Base-by-base conservation (phyloP, 2,329 filamentous ascomycete species). In the Aureobasidium vineae region DNA sequence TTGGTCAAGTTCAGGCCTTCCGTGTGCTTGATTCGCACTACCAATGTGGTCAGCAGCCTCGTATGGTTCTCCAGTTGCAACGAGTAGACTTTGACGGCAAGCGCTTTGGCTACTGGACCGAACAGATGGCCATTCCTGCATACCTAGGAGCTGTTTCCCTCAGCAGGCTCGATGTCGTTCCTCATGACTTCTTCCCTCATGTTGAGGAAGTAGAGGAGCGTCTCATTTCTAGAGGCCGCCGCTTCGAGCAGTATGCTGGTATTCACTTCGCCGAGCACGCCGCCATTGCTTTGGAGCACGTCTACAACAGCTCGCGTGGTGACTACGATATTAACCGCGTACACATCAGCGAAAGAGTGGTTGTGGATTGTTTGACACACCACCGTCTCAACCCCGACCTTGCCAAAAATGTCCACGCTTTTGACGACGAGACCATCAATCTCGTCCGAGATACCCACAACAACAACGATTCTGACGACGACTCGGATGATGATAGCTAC, bases 61-160 rank as follows among this genome's bases (percentile, higher is more conserved):
- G 70, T 23, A 68, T 77, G 13, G 64, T 70, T 3, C 60, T 77
- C 5, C 56, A 67, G 7, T 68, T 73, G 38, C 67, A 71, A n/a
- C 76, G 69, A 38, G 74, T 76, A n/a, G 71, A 74, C 61, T 76
- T 74, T 56, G 76, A 78, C 63, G 76, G 76, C 26, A 69, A 71
- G 5, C 70, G 71, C 40, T 70, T 72, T 40, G 75, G 75, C 19
- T 68, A 67, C 15, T 69, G 70, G 2, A 36, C 4, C 7, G 66
- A 65, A 2, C 33, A 36, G 5, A 66, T 69, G n/a, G 41, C 66
- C 5, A 66, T 74, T 23, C 36, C 66, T 33, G 65, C 68, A 5
- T 74, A 73, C 59, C 31, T 63, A 21, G 73, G 72, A 36, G 68
- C 70, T 2, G 65, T 68, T 28, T 53, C 57, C 13, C 73, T 75